Evolutionary conservation across 2,329 filamentous ascomycete species (phyloP).

Genomic region (Aspergillus sergii): DNA sequence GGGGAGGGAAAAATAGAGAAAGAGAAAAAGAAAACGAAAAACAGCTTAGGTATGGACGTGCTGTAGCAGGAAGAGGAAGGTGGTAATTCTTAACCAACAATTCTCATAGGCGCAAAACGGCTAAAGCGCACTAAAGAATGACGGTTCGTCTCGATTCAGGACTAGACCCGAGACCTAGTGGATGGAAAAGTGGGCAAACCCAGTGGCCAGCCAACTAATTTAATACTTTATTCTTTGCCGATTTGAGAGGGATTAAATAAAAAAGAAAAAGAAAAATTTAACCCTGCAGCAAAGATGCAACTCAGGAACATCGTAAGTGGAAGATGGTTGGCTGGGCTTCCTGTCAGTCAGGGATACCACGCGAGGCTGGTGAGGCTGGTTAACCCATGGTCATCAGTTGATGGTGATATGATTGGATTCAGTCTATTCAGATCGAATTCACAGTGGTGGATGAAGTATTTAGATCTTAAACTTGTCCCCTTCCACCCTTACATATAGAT

Average conservation of each 20-base stretch:
- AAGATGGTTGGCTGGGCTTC: constrained; percentile 1
- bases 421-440: background rate
- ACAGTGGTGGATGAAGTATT: background rate
- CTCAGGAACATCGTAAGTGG: background rate
- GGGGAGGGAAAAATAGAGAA: background rate
- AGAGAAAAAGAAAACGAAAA: background rate
- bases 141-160: constrained; percentile 9
- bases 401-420: background rate
- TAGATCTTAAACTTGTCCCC: background rate
- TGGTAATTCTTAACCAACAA: constrained; percentile 5
- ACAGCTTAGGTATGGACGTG: background rate
- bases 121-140: constrained; percentile 13
- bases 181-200: background rate
- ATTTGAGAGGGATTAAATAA: background rate
- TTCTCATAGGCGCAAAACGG: constrained; percentile 1
- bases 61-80: background rate
- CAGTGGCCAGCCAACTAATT: background rate
- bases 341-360: constrained; percentile 4
- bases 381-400: background rate
- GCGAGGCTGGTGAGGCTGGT: constrained; percentile 4
- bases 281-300: constrained; percentile 2
- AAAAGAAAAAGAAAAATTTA: background rate
- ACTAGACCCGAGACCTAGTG: background rate
- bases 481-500: background rate
- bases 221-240: background rate